Conservation (phyloP, 768 basidiomycete genomes). For the Suillus lakei region DNA sequence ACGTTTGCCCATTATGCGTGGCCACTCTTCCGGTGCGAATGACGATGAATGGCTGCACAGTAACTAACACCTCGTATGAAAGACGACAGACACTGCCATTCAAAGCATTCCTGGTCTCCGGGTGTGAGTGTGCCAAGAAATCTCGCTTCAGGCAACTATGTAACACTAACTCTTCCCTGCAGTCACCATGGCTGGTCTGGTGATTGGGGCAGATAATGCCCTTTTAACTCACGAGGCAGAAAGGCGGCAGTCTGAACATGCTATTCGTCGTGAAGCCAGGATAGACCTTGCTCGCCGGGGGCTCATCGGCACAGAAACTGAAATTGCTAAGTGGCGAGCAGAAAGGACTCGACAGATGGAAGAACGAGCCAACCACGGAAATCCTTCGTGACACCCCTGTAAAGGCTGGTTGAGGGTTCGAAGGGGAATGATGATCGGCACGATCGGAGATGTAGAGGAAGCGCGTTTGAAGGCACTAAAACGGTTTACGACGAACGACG, state of each 20-base stretch:
- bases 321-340: slow-evolving; percentile 80
- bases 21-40: slow-evolving; percentile 69
- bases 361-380: slow-evolving; percentile 3
- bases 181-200: slow-evolving; percentile 70
- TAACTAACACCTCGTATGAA: slow-evolving; percentile 10
- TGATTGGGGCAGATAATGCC: slow-evolving; percentile 78
- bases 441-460: not conserved
- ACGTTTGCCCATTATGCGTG: slow-evolving; percentile 71
- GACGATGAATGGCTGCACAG: not conserved
- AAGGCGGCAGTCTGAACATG: slow-evolving; percentile 69
- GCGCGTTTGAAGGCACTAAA: not conserved
- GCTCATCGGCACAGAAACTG: slow-evolving; percentile 80
- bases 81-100: slow-evolving; percentile 83
- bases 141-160: not conserved
- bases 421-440: not conserved
- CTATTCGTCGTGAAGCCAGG: slow-evolving; percentile 72
- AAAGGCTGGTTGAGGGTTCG: not conserved
- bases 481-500: not conserved
- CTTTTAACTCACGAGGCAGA: slow-evolving; percentile 71
- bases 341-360: slow-evolving; percentile 35
- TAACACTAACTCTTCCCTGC: slow-evolving; percentile 21
- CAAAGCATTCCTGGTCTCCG: slow-evolving; percentile 78
- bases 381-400: not conserved
- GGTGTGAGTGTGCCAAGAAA: slow-evolving; percentile 51
- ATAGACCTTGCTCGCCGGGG: slow-evolving; percentile 77